These are phyloP conservation scores for Aspergillaceae sp. DNA, from an alignment of 2,329 filamentous ascomycete species.

Conservation along the genomic window DNA sequence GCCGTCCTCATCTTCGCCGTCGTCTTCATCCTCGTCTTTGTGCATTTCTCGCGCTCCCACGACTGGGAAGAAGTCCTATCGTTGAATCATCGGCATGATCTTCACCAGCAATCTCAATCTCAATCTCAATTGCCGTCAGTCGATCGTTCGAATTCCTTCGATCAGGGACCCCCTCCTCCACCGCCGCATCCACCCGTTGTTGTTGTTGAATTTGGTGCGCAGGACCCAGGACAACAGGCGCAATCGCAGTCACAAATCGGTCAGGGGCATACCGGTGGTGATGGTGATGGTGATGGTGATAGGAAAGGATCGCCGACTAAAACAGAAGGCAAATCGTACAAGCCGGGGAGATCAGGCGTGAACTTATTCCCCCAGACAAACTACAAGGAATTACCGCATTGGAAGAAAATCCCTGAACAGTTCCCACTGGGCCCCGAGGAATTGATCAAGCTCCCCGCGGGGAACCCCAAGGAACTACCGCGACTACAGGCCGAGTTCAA, in stretches of 20 bases:
- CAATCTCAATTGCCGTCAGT: slow-evolving; percentile 6
- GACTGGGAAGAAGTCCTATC: slow-evolving; percentile 19
- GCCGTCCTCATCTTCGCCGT: slow-evolving; percentile 38
- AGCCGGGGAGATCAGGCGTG: slow-evolving; percentile 2
- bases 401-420: slow-evolving; percentile 64
- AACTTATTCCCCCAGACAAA: slow-evolving; percentile 21
- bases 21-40: slow-evolving; percentile 37
- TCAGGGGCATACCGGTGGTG: background rate
- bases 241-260: background rate
- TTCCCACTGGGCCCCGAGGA: slow-evolving; percentile 66
- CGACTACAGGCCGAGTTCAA: slow-evolving; percentile 66
- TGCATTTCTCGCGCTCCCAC: slow-evolving; percentile 44
- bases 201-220: background rate
- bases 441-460: slow-evolving; percentile 67
- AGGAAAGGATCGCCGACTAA: too few relatives aligned
- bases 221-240: background rate
- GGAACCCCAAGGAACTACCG: slow-evolving; percentile 60
- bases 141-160: slow-evolving; percentile 5
- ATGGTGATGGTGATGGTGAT: too few relatives aligned
- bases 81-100: background rate
- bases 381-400: slow-evolving; percentile 46
- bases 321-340: too few relatives aligned
- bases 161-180: background rate
- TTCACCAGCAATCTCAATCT: slow-evolving; percentile 3
- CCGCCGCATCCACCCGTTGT: too few relatives aligned